A percentile compares a stretch with the other conserved stretches of the same genome.
Evolutionary conservation across 345 rosid genomes (phyloP).

Genomic region (Salix caprea): DNA sequence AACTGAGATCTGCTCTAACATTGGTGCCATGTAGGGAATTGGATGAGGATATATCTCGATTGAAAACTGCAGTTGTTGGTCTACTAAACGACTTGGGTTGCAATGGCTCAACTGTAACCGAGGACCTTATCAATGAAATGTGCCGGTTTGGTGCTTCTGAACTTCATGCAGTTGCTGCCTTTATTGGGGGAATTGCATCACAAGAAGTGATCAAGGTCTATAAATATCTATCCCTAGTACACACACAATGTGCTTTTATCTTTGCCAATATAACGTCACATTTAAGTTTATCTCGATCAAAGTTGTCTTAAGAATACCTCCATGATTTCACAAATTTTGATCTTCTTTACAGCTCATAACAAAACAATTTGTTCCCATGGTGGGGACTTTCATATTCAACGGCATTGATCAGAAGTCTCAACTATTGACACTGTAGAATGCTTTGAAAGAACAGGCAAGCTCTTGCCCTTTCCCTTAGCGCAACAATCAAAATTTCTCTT

Average conservation of each 20-base stretch:
- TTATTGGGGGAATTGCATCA: slow-evolving; percentile 87
- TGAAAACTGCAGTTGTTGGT: slow-evolving; percentile 62
- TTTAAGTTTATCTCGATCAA: not conserved
- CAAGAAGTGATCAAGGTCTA: slow-evolving; percentile 92
- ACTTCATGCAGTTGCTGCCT: slow-evolving; percentile 91
- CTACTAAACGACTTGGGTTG: slow-evolving; percentile 81
- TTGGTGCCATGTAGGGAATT: slow-evolving; percentile 43
- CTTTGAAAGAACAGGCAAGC: not conserved
- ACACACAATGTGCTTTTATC: too few relatives aligned
- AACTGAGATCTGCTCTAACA: not conserved
- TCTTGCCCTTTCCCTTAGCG: not conserved
- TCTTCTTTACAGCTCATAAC: slow-evolving; percentile 65
- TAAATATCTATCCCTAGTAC: not conserved
- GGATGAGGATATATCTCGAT: slow-evolving; percentile 86
- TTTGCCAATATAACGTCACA: too few relatives aligned
- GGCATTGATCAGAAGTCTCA: slow-evolving; percentile 97
- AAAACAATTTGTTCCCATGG: slow-evolving; percentile 84
- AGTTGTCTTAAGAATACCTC: too few relatives aligned
- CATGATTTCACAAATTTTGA: not conserved
- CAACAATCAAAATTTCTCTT: not conserved
- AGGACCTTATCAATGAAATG: slow-evolving; percentile 92
- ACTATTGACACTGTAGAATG: slow-evolving; percentile 45
- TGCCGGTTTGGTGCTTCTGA: slow-evolving; percentile 95
- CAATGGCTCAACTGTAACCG: slow-evolving; percentile 68
- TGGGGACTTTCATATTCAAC: slow-evolving; percentile 80